Base-by-base conservation (phyloP, 2,329 filamentous ascomycete species). In the Diaporthe capsici region DNA sequence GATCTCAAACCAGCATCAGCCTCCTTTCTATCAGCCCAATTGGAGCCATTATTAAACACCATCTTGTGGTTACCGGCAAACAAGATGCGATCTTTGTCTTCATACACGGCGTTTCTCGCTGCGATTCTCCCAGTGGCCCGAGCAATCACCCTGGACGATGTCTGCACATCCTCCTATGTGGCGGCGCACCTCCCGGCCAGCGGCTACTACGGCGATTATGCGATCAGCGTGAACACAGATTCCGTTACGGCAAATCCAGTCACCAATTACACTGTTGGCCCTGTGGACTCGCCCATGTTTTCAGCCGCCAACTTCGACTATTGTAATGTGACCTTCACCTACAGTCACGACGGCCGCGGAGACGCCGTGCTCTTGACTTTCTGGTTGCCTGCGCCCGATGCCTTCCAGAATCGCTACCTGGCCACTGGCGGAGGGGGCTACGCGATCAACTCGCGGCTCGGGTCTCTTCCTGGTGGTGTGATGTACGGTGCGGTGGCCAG, bases 401-500 rank as follows among this genome's bases (percentile, higher is more conserved):
- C 82, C 31, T 89, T 86, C 78, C 78, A 87, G 77, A 87, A 86
- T 63, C 84, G 87, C n/a, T 89, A 84, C 75, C 81, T 88, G n/a
- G 82, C 85, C 0, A 85, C 84, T 2, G 87, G 87, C 58, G 87
- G 87, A 12, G 87, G 86, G 63, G 87, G 87, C 5, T 85, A 83
- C 55, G 84, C 85, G 55, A 87, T 88, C 80, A 86, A 86, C 76
- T 85, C 83, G 67, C 78, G 79, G 53, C 74, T 53, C 0, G 31
- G 44, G 2, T 77, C 80, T 34, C 80, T 86, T 1, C 83, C 85
- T 17, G 84, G 82, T 1, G 87, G 87, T 51, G 80, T 88, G 55
- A 79, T 82, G 8, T 86, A 87, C 67, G 87, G 87, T n/a, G 87
- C 86, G 55, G 87, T 85, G 2, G 83, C 85, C 9, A 88, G 88